Evolutionary conservation across 805 yeast species (phyloP).

Genomic region (Yarrowia deformans): DNA sequence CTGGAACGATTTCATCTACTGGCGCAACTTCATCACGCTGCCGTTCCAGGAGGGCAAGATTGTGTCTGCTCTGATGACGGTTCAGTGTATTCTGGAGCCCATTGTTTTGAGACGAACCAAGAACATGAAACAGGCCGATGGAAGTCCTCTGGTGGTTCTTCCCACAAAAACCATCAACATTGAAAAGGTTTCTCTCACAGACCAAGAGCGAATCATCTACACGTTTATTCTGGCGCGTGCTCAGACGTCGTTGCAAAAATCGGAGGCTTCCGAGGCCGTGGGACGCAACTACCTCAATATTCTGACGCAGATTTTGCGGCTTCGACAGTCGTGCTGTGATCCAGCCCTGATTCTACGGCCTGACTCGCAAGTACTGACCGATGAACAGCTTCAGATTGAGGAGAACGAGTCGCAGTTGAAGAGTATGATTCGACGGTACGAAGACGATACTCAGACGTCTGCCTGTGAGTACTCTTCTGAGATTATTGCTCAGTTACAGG

Average conservation of each 20-base stretch:
- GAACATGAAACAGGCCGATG: slow-evolving; percentile 76
- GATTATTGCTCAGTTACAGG: slow-evolving; percentile 6
- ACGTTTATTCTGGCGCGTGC: slow-evolving; percentile 73
- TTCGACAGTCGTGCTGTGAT: slow-evolving; percentile 91
- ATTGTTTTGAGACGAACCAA: slow-evolving; percentile 84
- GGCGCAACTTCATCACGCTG: slow-evolving; percentile 84
- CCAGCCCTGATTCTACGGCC: slow-evolving; percentile 64
- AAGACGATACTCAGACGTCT: slow-evolving; percentile 6
- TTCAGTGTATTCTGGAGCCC: slow-evolving; percentile 86
- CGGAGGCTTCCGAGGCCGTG: slow-evolving; percentile 48
- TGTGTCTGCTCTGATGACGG: slow-evolving; percentile 76
- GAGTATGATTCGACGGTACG: neutral
- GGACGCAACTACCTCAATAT: slow-evolving; percentile 76
- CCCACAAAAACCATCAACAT: slow-evolving; percentile 79
- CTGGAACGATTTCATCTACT: slow-evolving; percentile 82
- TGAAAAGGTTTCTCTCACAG: slow-evolving; percentile 70
- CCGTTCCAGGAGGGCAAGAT: slow-evolving; percentile 82
- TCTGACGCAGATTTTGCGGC: slow-evolving; percentile 78
- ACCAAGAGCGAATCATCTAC: slow-evolving; percentile 70
- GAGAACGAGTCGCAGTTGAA: slow-evolving; percentile 32
- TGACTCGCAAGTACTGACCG: slow-evolving; percentile 38
- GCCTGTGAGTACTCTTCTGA: slow-evolving; percentile 5
- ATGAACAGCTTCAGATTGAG: slow-evolving; percentile 41
- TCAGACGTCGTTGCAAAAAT: slow-evolving; percentile 52
- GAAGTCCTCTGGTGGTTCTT: slow-evolving; percentile 73